Base-by-base conservation (phyloP, 768 basidiomycete species). In the Tulasnella sp. region DNA sequence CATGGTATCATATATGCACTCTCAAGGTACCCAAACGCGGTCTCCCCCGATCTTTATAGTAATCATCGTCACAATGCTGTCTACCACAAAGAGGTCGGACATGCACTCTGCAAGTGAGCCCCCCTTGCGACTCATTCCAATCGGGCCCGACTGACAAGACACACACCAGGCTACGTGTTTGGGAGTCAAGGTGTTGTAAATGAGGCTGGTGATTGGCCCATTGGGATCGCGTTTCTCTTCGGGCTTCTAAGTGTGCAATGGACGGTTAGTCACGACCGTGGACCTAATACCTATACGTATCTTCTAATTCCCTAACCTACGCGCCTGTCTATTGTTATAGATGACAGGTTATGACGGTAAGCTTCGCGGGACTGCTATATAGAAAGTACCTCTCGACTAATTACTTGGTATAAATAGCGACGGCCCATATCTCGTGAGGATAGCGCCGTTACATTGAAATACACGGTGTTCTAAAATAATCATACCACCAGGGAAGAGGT, bases 201-300 rank as follows among this genome's bases (percentile, higher is more conserved):
- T 69, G 79, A 83, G 65, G 85, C 88, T 0, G 87, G 88, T 26
- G 89, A 71, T 61, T 84, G 82, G 79, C 84, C 82, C 64, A 79
- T 77, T 41, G 90, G 90, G 0, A 74, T 94, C 45, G 84, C 88
- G 0, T 91, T 92, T 74, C 73, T 90, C 19, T 84, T 95, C 64
- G 91, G 90, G 24, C 71, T 93, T 52, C 76, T 93, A 26, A 86
- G 83, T 60, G 91, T 94, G 21, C 88, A 91, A 68, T 91, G 88
- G 86, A 88, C 86, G 64, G 84, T 88, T n/a, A n/a, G n/a, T n/a
- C n/a, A n/a, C n/a, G n/a, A 65, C 48, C 7, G 21, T n/a, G 27
- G 27, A 38, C n/a, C n/a, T 59, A 3, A 5, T 49, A 4, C 23
- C 27, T 44, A 10, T n/a, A n/a, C n/a, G n/a, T n/a, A n/a, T n/a